These are phyloP conservation scores for Starmerella apicola DNA, from an alignment of 805 yeast species.

Conservation along the genomic window DNA sequence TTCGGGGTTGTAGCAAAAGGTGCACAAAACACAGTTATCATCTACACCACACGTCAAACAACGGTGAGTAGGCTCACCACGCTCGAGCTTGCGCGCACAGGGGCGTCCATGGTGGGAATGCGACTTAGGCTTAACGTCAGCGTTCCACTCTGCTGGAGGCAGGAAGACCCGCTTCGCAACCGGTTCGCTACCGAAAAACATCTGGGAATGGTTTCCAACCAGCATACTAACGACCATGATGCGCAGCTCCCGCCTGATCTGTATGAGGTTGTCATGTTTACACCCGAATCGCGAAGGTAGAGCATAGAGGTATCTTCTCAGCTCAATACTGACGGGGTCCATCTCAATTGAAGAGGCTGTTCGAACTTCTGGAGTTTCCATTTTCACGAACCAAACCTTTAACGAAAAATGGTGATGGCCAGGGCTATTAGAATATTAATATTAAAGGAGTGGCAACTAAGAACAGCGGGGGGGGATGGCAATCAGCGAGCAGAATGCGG, in stretches of 20 bases:
- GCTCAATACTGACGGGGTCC: background rate
- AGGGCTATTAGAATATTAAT: no score
- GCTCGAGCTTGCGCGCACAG: slow-evolving; percentile 57
- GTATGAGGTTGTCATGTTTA: slow-evolving; percentile 19
- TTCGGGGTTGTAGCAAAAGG: slow-evolving; percentile 56
- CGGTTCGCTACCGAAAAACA: slow-evolving; percentile 11
- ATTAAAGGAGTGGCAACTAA: no score
- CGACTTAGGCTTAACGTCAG: slow-evolving; percentile 12
- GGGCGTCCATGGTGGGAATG: slow-evolving; percentile 50
- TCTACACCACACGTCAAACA: slow-evolving; percentile 67
- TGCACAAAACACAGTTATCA: slow-evolving; percentile 75
- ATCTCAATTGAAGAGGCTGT: no score
- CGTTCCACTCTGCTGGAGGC: slow-evolving; percentile 20
- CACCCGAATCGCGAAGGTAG: slow-evolving; percentile 25
- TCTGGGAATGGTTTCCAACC: slow-evolving; percentile 24
- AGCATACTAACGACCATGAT: slow-evolving; percentile 35
- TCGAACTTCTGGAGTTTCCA: background rate
- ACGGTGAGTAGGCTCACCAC: slow-evolving; percentile 73
- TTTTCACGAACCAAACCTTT: background rate
- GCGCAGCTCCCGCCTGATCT: slow-evolving; percentile 26
- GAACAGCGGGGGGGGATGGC: no score
- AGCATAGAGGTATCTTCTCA: background rate
- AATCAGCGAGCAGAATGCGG: no score
- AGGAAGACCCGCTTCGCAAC: slow-evolving; percentile 6
- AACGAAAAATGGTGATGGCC: background rate